These are phyloP conservation scores for Neoascochyta sp. DNA, from an alignment of 2,329 filamentous ascomycete genomes.

Conservation along the genomic window DNA sequence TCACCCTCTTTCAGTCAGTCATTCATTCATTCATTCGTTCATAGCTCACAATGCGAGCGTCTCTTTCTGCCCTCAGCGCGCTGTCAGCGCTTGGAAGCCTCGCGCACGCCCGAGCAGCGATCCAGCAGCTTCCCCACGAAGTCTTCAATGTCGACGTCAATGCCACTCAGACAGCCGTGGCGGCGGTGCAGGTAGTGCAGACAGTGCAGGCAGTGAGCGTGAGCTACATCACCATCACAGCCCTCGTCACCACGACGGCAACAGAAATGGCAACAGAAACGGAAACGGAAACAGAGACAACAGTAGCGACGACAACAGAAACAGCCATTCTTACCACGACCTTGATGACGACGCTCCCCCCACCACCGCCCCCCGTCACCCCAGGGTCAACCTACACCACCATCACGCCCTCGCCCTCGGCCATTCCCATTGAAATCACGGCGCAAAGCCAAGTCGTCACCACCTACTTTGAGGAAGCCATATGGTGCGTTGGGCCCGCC, in stretches of 20 bases:
- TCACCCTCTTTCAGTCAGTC: too few species aligned
- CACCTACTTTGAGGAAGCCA: constrained; percentile 42
- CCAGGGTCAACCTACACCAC: constrained; percentile 29
- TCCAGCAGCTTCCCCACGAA: constrained; percentile 4
- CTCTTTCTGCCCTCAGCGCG: too few species aligned
- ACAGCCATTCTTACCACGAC: constrained; percentile 5
- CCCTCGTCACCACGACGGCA: constrained; percentile 12
- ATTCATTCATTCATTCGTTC: too few species aligned
- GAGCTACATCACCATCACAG: too few species aligned
- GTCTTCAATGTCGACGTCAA: constrained; percentile 6
- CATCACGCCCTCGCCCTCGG: constrained; percentile 43
- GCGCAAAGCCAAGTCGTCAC: constrained; percentile 44
- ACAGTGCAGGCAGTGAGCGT: too few species aligned
- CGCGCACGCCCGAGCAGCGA: too few species aligned
- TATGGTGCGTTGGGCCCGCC: constrained; percentile 42
- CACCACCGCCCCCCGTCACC: constrained; percentile 1
- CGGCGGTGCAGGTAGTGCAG: too few species aligned
- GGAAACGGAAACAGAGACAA: constrained; percentile 10
- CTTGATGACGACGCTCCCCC: too few species aligned
- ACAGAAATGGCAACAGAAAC: constrained; percentile 22
- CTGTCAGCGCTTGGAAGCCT: too few species aligned
- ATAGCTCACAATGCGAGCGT: too few species aligned
- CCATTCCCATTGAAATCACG: constrained; percentile 41
- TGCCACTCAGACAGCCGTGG: background rate
- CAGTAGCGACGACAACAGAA: constrained; percentile 1